A percentile compares a stretch with the other conserved stretches of the same genome.
These are phyloP conservation scores for Sechiopsis laciniata DNA, from an alignment of 306 rosid genomes.

Conservation along the genomic window DNA sequence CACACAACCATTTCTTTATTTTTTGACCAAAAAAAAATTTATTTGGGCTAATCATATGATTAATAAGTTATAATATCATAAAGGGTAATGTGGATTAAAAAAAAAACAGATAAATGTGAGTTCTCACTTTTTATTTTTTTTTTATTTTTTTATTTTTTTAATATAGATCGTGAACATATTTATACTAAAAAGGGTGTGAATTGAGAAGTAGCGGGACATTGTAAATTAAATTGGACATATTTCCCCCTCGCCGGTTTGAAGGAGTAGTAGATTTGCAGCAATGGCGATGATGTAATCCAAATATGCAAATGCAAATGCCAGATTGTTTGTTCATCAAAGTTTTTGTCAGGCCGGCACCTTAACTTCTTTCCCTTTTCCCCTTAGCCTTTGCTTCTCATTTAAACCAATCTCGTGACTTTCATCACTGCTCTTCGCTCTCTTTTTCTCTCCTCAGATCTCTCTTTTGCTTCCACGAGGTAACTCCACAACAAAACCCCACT, in stretches of 20 bases:
- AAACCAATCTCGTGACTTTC: conserved; percentile 22
- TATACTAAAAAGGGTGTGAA: background rate
- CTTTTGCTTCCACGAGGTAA: background rate
- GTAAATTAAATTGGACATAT: background rate
- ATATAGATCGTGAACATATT: too few relatives aligned
- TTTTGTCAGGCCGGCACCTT: conserved; percentile 11
- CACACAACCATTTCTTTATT: too few relatives aligned
- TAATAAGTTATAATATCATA: too few relatives aligned
- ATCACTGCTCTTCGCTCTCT: too few relatives aligned
- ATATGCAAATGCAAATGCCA: background rate
- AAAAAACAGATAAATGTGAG: too few relatives aligned
- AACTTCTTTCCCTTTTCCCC: background rate
- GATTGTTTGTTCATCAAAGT: background rate
- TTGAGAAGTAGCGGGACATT: background rate
- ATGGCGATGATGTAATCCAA: background rate
- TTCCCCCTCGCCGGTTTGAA: background rate
- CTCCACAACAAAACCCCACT: background rate
- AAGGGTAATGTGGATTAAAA: too few relatives aligned
- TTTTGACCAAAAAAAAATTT: too few relatives aligned
- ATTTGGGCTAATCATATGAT: too few relatives aligned
- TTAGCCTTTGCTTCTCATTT: conserved; percentile 9
- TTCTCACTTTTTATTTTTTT: too few relatives aligned
- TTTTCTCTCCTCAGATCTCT: conserved; percentile 11
- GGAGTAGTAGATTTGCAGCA: conserved; percentile 12
- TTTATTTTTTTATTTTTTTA: too few relatives aligned